These are phyloP conservation scores for Pseudozyma sp. DNA, from an alignment of 1,284 basidiomycete genomes.

Conservation along the genomic window DNA sequence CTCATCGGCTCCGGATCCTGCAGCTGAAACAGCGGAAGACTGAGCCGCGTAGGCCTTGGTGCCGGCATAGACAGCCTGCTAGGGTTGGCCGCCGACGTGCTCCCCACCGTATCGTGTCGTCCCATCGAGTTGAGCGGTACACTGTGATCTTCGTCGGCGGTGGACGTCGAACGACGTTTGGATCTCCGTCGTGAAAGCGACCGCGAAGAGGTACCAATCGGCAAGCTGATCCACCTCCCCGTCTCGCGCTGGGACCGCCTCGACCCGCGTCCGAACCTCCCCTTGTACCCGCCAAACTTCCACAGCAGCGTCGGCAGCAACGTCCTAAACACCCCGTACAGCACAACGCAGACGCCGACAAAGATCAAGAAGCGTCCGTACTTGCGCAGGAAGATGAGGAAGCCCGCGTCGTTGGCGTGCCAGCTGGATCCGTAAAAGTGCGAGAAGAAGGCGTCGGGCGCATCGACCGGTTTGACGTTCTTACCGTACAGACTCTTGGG, in stretches of 20 bases:
- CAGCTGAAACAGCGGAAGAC: constrained; percentile 50
- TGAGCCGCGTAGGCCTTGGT: constrained; percentile 36
- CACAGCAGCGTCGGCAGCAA: constrained; percentile 36
- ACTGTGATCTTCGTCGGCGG: constrained; percentile 30
- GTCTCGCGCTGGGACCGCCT: constrained; percentile 7
- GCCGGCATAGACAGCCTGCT: constrained; percentile 37
- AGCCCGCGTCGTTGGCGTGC: constrained; percentile 71
- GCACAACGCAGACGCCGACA: constrained; percentile 45
- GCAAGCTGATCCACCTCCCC: constrained; percentile 49
- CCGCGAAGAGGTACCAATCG: constrained; percentile 24
- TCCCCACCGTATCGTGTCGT: constrained; percentile 12
- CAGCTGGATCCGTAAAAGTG: constrained; percentile 98
- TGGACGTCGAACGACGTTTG: constrained; percentile 22
- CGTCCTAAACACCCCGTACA: constrained; percentile 45
- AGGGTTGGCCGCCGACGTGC: constrained; percentile 35
- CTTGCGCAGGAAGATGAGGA: constrained; percentile 66
- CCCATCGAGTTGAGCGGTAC: constrained; percentile 22
- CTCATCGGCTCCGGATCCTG: constrained; percentile 41
- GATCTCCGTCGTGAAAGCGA: constrained; percentile 16
- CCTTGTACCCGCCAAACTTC: constrained; percentile 21
- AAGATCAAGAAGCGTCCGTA: constrained; percentile 61
- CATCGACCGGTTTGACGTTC: constrained; percentile 85
- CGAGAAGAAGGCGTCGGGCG: constrained; percentile 84
- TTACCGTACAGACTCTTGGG: constrained; percentile 96
- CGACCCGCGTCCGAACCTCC: constrained; percentile 19